Percentiles rank a stretch among this genome's conserved stretches.
phyloP scores from a whole-genome alignment of 2,329 filamentous ascomycete genomes.

The Colletotrichum spinosum region DNA sequence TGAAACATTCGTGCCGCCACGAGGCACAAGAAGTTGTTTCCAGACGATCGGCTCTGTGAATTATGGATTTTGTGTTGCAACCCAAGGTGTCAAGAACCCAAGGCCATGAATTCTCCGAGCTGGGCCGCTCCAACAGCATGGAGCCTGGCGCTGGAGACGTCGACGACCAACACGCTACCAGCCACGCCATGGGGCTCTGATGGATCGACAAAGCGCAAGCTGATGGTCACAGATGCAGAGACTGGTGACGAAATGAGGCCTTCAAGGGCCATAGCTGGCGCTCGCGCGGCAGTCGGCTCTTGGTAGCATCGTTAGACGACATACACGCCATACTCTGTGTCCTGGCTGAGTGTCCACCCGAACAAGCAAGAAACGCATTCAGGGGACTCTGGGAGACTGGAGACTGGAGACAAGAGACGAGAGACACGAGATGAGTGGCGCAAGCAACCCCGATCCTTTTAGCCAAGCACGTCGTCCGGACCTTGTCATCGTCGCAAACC shows the following conservation, averaged over 20 bases:
- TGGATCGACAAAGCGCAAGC: slow-evolving; percentile 29
- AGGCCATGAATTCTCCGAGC: slow-evolving; percentile 34
- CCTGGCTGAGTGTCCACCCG: slow-evolving; percentile 28
- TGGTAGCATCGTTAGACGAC: slow-evolving; percentile 31
- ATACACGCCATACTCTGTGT: slow-evolving; percentile 28
- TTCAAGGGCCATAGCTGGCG: slow-evolving; percentile 21
- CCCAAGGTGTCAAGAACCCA: slow-evolving; percentile 22
- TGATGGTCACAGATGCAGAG: slow-evolving; percentile 21
- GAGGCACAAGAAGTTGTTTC: slow-evolving; percentile 16
- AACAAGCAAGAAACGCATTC: slow-evolving; percentile 33
- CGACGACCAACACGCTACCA: slow-evolving; percentile 15
- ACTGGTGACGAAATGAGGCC: slow-evolving; percentile 26
- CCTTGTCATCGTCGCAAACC: slow-evolving; percentile 41
- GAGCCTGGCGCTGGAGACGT: slow-evolving; percentile 25
- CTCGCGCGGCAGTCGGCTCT: slow-evolving; percentile 36
- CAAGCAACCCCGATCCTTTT: slow-evolving; percentile 34
- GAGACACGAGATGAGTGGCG: slow-evolving; percentile 27
- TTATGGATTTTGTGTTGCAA: slow-evolving; percentile 27
- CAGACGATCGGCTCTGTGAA: slow-evolving; percentile 18
- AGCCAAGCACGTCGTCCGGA: slow-evolving; percentile 31
- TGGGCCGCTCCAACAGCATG: slow-evolving; percentile 30
- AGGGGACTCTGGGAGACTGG: slow-evolving; percentile 16
- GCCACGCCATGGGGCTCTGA: slow-evolving; percentile 27
- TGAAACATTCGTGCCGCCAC: slow-evolving; percentile 25
- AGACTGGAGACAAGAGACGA: slow-evolving; percentile 23